Evolutionary conservation across 2,329 filamentous ascomycete species (phyloP).

Genomic region (Fusarium nematophilum): DNA sequence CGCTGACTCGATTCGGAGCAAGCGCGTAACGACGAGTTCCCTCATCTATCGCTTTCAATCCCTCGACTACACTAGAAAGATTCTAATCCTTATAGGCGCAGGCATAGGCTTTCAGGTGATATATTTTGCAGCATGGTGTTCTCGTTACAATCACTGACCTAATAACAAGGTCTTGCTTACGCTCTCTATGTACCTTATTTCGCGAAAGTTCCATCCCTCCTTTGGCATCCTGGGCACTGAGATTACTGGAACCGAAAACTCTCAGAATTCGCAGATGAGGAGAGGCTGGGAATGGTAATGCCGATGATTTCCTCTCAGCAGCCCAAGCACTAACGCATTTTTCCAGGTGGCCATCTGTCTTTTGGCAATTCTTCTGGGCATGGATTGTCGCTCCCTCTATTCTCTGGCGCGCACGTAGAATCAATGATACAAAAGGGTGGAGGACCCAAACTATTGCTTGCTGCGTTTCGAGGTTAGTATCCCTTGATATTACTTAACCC

Average conservation of each 20-base stretch:
- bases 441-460: constrained; percentile 68
- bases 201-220: constrained; percentile 69
- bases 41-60: no score
- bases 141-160: no score
- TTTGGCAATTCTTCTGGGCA: constrained; percentile 72
- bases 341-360: constrained; percentile 67
- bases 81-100: constrained; percentile 61
- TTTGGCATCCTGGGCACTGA: constrained; percentile 70
- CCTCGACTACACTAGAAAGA: constrained; percentile 58
- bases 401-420: constrained; percentile 69
- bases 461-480: constrained; percentile 54
- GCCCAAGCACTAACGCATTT: no score
- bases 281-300: constrained; percentile 74
- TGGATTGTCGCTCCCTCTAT: constrained; percentile 68
- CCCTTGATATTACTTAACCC: not conserved
- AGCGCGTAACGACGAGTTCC: no score
- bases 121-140: no score
- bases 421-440: constrained; percentile 74
- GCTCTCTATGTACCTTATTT: constrained; percentile 68
- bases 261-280: constrained; percentile 55
- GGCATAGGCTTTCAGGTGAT: constrained; percentile 67
- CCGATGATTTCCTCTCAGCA: no score
- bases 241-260: constrained; percentile 42
- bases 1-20: no score
- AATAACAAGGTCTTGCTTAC: constrained; percentile 64